A percentile compares a stretch with the other conserved stretches of the same genome.
phyloP scores from a whole-genome alignment of 116 monocot genomes.

The Trichopus zeylanicus region DNA sequence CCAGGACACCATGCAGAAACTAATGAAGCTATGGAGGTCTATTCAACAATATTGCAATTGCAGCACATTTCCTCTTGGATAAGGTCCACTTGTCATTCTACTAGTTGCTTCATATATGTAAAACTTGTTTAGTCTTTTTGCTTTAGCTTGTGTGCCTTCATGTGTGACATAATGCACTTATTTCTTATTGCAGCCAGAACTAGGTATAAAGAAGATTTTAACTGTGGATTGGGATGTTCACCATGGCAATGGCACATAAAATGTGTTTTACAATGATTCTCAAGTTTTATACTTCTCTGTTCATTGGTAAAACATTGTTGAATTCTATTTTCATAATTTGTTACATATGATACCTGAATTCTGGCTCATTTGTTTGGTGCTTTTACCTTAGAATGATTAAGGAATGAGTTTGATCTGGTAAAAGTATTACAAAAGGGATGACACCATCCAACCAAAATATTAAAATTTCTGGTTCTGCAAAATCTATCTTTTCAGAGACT shows the following conservation, averaged over 20 bases:
- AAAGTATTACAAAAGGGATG: neutral
- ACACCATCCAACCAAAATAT: neutral
- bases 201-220: slow-evolving; percentile 81
- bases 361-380: neutral
- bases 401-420: neutral
- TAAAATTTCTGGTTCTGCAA: neutral
- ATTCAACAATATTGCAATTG: slow-evolving; percentile 92
- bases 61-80: slow-evolving; percentile 78
- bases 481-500: neutral
- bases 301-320: slow-evolving; percentile 45
- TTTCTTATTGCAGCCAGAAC: slow-evolving; percentile 43
- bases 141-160: neutral
- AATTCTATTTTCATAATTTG: neutral
- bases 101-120: neutral
- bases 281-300: slow-evolving; percentile 93
- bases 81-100: slow-evolving; percentile 8
- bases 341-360: neutral
- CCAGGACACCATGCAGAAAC: slow-evolving; percentile 98
- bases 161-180: neutral
- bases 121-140: neutral
- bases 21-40: slow-evolving; percentile 88
- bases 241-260: slow-evolving; percentile 97
- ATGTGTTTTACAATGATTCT: slow-evolving; percentile 79
- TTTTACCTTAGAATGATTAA: neutral
- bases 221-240: slow-evolving; percentile 99